Conservation (phyloP, 176 grass and related monocot species). For the Tuctoria greenei region DNA sequence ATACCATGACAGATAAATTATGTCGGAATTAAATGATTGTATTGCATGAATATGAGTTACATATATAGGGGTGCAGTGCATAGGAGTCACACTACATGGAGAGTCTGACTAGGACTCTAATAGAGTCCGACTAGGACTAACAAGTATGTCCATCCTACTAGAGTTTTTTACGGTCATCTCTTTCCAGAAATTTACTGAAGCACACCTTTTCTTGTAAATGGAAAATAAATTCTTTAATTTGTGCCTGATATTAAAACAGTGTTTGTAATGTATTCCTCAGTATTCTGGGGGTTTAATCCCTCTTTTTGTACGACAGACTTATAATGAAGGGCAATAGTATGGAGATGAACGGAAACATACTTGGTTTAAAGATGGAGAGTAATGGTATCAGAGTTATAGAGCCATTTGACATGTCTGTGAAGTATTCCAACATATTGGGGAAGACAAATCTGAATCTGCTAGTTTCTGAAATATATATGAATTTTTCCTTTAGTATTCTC, state of each 20-base stretch:
- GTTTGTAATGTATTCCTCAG: not conserved
- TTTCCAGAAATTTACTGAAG: constrained; percentile 12
- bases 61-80: too few species aligned
- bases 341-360: constrained; percentile 74
- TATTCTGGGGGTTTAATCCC: not conserved
- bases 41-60: too few species aligned
- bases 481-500: constrained; percentile 97
- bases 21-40: too few species aligned
- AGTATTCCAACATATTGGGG: constrained; percentile 77
- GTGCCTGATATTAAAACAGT: constrained; percentile 7
- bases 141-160: constrained; percentile 21
- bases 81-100: too few species aligned
- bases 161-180: not conserved
- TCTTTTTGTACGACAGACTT: constrained; percentile 54
- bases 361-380: constrained; percentile 92
- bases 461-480: constrained; percentile 93
- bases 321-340: constrained; percentile 82
- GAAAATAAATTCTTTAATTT: not conserved
- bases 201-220: constrained; percentile 23
- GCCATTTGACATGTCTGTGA: constrained; percentile 80
- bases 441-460: constrained; percentile 81
- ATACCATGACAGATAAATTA: too few species aligned
- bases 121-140: too few species aligned
- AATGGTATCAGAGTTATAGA: constrained; percentile 94
- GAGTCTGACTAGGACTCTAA: too few species aligned